Percentiles rank a stretch among this genome's conserved stretches.
Evolutionary conservation across 2,329 filamentous ascomycete genomes (phyloP).

Genomic region (Nigrospora sphaerica): DNA sequence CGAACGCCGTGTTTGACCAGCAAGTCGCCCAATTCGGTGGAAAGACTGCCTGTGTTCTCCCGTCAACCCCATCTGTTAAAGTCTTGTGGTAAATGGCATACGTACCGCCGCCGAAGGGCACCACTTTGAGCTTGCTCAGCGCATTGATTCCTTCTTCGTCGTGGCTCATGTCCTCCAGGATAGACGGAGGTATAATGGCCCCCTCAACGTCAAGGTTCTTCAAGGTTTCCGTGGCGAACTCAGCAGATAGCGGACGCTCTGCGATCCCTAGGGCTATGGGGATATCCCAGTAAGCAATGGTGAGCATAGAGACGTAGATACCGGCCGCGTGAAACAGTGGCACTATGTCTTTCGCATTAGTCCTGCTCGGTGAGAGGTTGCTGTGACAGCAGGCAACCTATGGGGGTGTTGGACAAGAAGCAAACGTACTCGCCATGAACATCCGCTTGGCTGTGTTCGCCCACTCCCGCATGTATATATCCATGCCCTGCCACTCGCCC

Average conservation of each 20-base stretch:
- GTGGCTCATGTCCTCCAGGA: conserved; percentile 35
- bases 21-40: conserved; percentile 26
- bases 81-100: not conserved
- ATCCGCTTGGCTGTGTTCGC: not conserved
- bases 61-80: conserved; percentile 4
- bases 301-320: conserved; percentile 14
- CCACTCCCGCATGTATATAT: not conserved
- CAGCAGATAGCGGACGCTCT: conserved; percentile 25
- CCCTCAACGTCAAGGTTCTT: conserved; percentile 18
- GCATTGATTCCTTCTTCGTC: conserved; percentile 18
- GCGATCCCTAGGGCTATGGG: conserved; percentile 20
- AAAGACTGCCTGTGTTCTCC: conserved; percentile 24
- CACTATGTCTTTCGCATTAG: conserved; percentile 13
- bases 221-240: conserved; percentile 24
- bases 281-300: conserved; percentile 21
- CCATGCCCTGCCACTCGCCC: not conserved
- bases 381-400: not conserved
- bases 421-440: not conserved
- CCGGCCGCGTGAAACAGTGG: conserved; percentile 31
- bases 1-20: conserved; percentile 26
- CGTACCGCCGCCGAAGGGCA: conserved; percentile 30
- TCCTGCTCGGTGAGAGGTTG: not conserved
- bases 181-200: conserved; percentile 26
- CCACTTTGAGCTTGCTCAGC: conserved; percentile 24
- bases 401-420: not conserved